Base-by-base conservation (phyloP, 768 basidiomycete species). In the Podaxis sp. region DNA sequence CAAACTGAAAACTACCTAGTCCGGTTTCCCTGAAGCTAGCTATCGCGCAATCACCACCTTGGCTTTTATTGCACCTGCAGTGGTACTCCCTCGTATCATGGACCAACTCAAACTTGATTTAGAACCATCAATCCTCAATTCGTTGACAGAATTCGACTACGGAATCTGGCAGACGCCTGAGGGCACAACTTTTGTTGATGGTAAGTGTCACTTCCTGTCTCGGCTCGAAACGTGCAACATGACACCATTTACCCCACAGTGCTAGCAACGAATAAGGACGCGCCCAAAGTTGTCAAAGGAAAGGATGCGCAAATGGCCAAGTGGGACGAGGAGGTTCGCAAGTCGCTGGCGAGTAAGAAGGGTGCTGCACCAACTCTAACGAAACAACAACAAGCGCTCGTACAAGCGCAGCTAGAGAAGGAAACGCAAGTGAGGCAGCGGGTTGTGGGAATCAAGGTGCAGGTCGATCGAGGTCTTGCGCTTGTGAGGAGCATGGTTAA, bases 271-370 rank as follows among this genome's bases (percentile, higher is more conserved):
- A 84, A 83, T 61, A 90, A 89, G 68, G 80, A 78, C 0, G 79
- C 82, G 3, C 77, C 66, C 69, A 52, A 77, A 71, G 75, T 75
- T 3, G 82, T 76, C 66, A 96, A 96, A 71, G 92, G 93, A 13
- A 98, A 97, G 68, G 90, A 88, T 63, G 86, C 90, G 4, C 93
- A 93, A 39, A 90, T 96, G 13, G 90, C 93, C 17, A 89, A 93
- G 69, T 99, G 96, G 96, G 97, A 99, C 65, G 90, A 88, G 28
- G 96, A 99, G 64, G 79, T 96, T n/a, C 86, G 95, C 9, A 88
- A 92, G 67, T 86, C 89, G 0, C 79, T 98, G 1, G 92, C 92
- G 5, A 84, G 77, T 60, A 98, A 98, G 78, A 93, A 92, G 72
- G 82, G 85, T 9, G 74, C 80, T 1, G 68, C 79, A 5, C 54